These are phyloP conservation scores for Populus trichocarpa DNA, from an alignment of 441 rosid species.

Conservation along the genomic window DNA sequence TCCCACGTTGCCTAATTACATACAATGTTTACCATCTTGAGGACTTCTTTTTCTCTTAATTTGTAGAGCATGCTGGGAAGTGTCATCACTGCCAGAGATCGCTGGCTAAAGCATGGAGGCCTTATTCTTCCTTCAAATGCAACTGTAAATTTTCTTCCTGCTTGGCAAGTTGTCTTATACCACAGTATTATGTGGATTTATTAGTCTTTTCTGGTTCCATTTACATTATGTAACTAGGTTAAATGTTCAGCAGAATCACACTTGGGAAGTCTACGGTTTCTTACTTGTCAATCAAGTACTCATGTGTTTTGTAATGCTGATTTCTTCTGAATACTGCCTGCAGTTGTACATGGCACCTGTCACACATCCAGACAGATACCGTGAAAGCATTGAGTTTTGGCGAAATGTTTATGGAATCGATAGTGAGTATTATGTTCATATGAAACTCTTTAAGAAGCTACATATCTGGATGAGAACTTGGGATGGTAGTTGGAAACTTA, in stretches of 20 bases:
- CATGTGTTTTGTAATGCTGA: constrained; percentile 19
- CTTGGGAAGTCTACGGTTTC: neutral
- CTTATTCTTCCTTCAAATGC: constrained; percentile 95
- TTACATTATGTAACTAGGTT: neutral
- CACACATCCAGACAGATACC: constrained; percentile 90
- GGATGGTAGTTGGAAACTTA: constrained; percentile 9
- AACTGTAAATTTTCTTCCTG: constrained; percentile 43
- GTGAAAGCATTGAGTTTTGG: constrained; percentile 92
- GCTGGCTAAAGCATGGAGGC: constrained; percentile 94
- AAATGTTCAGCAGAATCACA: neutral
- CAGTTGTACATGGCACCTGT: constrained; percentile 97
- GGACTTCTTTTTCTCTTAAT: constrained; percentile 7
- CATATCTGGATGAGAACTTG: constrained; percentile 5
- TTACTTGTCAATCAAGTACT: neutral
- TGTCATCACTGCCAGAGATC: constrained; percentile 95
- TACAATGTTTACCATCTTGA: neutral
- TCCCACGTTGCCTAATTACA: neutral
- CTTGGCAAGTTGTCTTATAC: neutral
- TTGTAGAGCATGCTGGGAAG: constrained; percentile 97
- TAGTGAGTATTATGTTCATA: constrained; percentile 54
- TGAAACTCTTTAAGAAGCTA: constrained; percentile 21
- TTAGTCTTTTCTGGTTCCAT: constrained; percentile 1
- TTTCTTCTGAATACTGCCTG: constrained; percentile 27
- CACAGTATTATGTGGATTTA: neutral
- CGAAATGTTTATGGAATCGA: constrained; percentile 96